Percentiles rank a stretch among this genome's conserved stretches.
These are phyloP conservation scores for Salinomyces thailandicus DNA, from an alignment of 2,329 filamentous ascomycete species.

Conservation along the genomic window DNA sequence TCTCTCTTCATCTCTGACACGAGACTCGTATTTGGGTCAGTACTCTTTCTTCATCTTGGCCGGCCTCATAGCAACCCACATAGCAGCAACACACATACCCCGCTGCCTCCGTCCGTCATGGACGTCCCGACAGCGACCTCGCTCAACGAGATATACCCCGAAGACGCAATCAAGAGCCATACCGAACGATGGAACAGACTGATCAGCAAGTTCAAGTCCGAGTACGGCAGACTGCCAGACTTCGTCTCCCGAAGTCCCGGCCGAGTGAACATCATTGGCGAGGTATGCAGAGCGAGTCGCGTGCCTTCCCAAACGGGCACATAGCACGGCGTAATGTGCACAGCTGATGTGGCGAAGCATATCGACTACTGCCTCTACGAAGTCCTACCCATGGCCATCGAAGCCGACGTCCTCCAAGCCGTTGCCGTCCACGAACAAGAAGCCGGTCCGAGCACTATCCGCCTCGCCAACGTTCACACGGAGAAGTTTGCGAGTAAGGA, in stretches of 20 bases:
- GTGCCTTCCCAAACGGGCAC: background rate
- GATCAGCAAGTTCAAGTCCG: slow-evolving; percentile 56
- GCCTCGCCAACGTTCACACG: slow-evolving; percentile 68
- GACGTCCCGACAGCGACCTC: slow-evolving; percentile 64
- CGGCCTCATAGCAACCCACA: background rate
- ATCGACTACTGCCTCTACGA: slow-evolving; percentile 98
- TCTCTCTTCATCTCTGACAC: background rate
- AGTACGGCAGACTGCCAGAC: slow-evolving; percentile 59
- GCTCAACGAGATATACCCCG: slow-evolving; percentile 73
- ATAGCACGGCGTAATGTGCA: background rate
- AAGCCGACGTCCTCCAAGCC: slow-evolving; percentile 80
- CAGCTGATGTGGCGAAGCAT: slow-evolving; percentile 43
- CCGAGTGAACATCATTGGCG: slow-evolving; percentile 94
- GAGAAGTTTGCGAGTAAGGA: slow-evolving; percentile 65
- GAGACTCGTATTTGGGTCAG: too few relatives aligned
- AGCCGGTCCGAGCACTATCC: slow-evolving; percentile 51
- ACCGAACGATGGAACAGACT: slow-evolving; percentile 65
- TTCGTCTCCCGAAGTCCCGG: slow-evolving; percentile 88
- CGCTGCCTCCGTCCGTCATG: slow-evolving; percentile 9
- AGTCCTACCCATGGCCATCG: slow-evolving; percentile 90
- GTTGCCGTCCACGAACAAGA: slow-evolving; percentile 50
- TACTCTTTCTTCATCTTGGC: too few relatives aligned
- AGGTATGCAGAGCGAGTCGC: slow-evolving; percentile 36
- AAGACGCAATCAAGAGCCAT: slow-evolving; percentile 58
- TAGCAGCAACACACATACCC: background rate